Percentiles rank a stretch among this genome's conserved stretches.
These are phyloP conservation scores for Abrus pulchellus DNA, from an alignment of 306 rosid species.

Conservation along the genomic window DNA sequence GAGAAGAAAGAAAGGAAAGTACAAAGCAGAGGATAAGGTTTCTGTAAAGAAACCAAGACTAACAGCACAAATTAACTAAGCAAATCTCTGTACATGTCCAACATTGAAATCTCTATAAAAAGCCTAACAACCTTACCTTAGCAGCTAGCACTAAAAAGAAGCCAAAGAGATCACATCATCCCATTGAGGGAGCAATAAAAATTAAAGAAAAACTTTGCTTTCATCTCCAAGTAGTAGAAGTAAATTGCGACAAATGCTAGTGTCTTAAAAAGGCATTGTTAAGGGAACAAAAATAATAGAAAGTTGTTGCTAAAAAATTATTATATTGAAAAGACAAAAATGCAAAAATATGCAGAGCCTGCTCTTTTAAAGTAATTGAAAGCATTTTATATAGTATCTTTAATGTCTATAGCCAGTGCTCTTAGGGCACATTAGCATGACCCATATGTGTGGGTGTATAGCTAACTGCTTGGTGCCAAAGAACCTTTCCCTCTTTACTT, in stretches of 20 bases:
- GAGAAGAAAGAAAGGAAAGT: constrained; percentile 22
- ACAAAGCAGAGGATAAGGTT: background rate
- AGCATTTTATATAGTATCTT: background rate
- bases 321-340: background rate
- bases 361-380: background rate
- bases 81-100: constrained; percentile 24
- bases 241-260: constrained; percentile 10
- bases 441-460: background rate
- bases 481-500: background rate
- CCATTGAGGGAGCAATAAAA: background rate
- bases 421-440: background rate
- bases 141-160: background rate
- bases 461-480: background rate
- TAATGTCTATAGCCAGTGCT: background rate
- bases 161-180: background rate
- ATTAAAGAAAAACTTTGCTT: background rate
- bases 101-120: background rate
- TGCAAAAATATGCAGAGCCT: background rate
- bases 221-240: background rate
- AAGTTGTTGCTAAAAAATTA: background rate
- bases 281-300: background rate
- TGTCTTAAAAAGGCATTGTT: background rate
- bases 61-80: background rate
- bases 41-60: constrained; percentile 22
- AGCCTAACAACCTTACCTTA: background rate